Evolutionary conservation across 2,329 filamentous ascomycete species (phyloP).

Genomic region (Xylariomycetidae sp.): DNA sequence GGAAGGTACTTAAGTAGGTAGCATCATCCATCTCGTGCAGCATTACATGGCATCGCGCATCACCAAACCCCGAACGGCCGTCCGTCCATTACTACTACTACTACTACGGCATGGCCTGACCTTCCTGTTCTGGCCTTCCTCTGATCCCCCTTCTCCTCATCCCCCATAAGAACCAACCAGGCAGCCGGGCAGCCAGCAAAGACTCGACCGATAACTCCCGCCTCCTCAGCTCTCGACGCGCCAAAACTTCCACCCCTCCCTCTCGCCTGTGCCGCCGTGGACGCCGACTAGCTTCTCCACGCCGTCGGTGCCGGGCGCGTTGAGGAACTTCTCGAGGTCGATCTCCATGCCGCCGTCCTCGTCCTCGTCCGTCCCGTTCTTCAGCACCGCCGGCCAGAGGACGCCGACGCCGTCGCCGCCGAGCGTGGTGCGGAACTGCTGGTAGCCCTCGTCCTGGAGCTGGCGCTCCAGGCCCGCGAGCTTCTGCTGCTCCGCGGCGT

Average conservation of each 20-base stretch:
- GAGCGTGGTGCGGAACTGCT: constrained; percentile 80
- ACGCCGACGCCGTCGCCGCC: constrained; percentile 93
- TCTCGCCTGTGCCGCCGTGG: constrained; percentile 57
- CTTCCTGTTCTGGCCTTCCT: too few species aligned
- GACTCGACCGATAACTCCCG: too few species aligned
- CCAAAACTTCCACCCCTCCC: constrained; percentile 87
- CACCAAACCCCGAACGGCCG: too few species aligned
- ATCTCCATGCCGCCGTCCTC: constrained; percentile 84
- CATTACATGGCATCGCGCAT: too few species aligned
- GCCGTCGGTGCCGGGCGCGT: constrained; percentile 74
- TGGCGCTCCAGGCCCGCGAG: constrained; percentile 59
- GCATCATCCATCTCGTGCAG: too few species aligned
- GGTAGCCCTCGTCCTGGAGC: constrained; percentile 67
- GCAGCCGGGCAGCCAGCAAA: too few species aligned
- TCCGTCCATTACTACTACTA: too few species aligned
- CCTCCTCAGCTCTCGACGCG: constrained; percentile 51
- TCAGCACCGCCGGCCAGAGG: constrained; percentile 84
- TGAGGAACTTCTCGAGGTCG: constrained; percentile 76
- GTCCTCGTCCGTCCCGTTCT: constrained; percentile 75
- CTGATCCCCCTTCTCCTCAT: too few species aligned
- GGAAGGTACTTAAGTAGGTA: too few species aligned
- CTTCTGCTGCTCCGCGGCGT: constrained; percentile 48
- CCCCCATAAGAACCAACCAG: too few species aligned
- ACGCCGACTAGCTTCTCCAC: constrained; percentile 86
- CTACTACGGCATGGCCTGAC: too few species aligned